Conservation (phyloP, 768 basidiomycete species). For the Porpolomopsis calyptriformis region DNA sequence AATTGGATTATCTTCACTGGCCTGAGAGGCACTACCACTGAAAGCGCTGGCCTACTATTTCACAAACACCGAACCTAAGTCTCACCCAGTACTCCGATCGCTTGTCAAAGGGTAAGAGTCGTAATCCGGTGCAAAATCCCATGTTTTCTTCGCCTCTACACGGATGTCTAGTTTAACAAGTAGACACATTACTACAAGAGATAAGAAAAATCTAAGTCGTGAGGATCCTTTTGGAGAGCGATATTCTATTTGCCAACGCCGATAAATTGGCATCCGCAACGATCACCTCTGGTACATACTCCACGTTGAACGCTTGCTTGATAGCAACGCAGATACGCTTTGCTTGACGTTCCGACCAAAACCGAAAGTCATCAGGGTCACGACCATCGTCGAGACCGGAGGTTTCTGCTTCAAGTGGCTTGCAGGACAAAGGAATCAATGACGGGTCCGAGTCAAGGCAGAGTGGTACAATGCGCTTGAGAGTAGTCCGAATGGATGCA, state of each 20-base stretch:
- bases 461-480: slow-evolving; percentile 71
- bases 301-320: slow-evolving; percentile 75
- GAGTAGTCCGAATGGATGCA: slow-evolving; percentile 47
- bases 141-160: no score
- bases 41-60: no score
- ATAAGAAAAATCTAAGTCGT: slow-evolving; percentile 9
- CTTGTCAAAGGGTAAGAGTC: no score
- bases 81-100: no score
- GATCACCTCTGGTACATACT: slow-evolving; percentile 82
- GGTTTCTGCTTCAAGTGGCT: slow-evolving; percentile 21
- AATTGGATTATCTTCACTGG: no score
- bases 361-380: slow-evolving; percentile 87
- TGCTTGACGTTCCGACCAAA: slow-evolving; percentile 88
- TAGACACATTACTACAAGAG: not conserved
- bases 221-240: slow-evolving; percentile 61
- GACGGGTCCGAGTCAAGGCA: slow-evolving; percentile 82
- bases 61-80: no score
- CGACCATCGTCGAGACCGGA: slow-evolving; percentile 29
- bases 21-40: no score
- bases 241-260: slow-evolving; percentile 73
- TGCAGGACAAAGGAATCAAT: slow-evolving; percentile 64
- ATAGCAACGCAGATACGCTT: slow-evolving; percentile 76
- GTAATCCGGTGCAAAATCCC: no score
- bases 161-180: no score
- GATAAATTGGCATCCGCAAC: slow-evolving; percentile 89